Evolutionary conservation across 352 stramenopile species (phyloP).

Genomic region (Halophytophthora polymorphica): DNA sequence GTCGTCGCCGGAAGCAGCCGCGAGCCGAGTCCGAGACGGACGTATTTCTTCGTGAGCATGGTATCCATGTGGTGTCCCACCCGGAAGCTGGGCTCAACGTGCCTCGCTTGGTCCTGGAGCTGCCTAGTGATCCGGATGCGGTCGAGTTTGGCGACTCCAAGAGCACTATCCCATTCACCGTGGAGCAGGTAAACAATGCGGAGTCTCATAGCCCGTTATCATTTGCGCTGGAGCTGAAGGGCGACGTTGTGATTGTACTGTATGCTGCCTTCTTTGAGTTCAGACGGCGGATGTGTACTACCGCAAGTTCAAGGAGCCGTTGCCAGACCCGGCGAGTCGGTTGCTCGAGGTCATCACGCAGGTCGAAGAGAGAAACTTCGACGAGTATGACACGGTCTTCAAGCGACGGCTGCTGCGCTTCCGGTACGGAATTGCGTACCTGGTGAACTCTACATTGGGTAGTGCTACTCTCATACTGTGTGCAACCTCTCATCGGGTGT

Average conservation of each 20-base stretch:
- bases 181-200: constrained; percentile 55
- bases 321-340: constrained; percentile 59
- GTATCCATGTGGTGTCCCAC: constrained; percentile 37
- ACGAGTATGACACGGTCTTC: constrained; percentile 61
- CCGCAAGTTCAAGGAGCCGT: constrained; percentile 75
- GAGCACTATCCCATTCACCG: constrained; percentile 41
- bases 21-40: constrained; percentile 22
- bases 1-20: constrained; percentile 2
- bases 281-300: constrained; percentile 72
- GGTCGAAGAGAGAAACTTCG: constrained; percentile 44
- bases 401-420: constrained; percentile 59
- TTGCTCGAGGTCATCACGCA: constrained; percentile 40
- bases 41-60: constrained; percentile 34
- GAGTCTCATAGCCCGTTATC: neutral
- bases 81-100: constrained; percentile 14
- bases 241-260: neutral
- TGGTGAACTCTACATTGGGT: neutral
- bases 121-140: constrained; percentile 38
- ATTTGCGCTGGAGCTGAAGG: too few species aligned
- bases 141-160: constrained; percentile 50
- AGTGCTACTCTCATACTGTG: neutral
- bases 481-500: too few species aligned
- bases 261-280: neutral
- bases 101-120: constrained; percentile 34
- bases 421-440: constrained; percentile 17